Conservation (phyloP, 1,139 yeast species). For the Taphrina confusa region DNA sequence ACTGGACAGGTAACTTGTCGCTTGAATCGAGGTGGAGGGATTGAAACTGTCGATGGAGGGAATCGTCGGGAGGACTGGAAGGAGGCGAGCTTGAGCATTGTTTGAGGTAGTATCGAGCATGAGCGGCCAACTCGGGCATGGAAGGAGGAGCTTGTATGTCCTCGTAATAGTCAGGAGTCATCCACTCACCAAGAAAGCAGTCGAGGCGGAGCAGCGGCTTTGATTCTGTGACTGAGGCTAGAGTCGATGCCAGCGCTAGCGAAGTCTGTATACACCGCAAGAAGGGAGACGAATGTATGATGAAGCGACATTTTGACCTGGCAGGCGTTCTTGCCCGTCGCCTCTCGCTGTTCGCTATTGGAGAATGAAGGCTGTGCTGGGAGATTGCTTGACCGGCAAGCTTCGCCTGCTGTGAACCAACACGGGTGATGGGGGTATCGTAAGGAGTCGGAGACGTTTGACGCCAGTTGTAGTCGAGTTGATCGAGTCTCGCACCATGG, state of each 20-base stretch:
- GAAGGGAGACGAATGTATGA: constrained; percentile 49
- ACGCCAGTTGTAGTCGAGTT: constrained; percentile 45
- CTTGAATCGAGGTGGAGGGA: not conserved
- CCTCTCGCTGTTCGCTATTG: not conserved
- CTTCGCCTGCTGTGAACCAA: constrained; percentile 45
- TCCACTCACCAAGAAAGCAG: constrained; percentile 50
- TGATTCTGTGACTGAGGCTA: constrained; percentile 3
- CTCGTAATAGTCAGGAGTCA: constrained; percentile 48
- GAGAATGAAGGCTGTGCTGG: not conserved
- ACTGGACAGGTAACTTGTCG: not conserved
- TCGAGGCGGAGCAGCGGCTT: constrained; percentile 43
- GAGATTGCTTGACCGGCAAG: constrained; percentile 39
- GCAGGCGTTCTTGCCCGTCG: not conserved
- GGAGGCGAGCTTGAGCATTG: constrained; percentile 37
- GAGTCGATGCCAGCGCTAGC: constrained; percentile 42
- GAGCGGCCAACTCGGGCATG: constrained; percentile 42
- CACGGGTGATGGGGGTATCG: constrained; percentile 47
- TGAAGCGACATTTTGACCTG: constrained; percentile 36
- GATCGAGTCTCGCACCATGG: constrained; percentile 47
- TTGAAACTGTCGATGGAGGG: not conserved
- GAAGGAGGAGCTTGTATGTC: constrained; percentile 47
- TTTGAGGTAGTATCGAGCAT: constrained; percentile 42
- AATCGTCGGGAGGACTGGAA: constrained; percentile 6
- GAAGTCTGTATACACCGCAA: constrained; percentile 50
- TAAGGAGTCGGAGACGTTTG: constrained; percentile 47